Evolutionary conservation across 345 rosid species (phyloP).

Genomic region (Hibiscus tridactylites): DNA sequence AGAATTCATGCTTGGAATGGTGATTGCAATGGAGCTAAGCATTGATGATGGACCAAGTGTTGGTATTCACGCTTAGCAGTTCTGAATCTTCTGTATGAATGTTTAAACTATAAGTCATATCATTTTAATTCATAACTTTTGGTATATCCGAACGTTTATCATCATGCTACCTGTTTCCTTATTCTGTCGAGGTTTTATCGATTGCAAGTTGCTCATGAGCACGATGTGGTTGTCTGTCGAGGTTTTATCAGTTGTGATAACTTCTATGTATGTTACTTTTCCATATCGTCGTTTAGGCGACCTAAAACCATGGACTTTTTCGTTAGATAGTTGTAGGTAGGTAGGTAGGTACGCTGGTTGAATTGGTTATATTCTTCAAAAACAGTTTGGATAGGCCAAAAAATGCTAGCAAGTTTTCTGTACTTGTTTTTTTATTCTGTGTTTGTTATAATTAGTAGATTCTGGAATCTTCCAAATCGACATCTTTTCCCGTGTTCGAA

Average conservation of each 20-base stretch:
- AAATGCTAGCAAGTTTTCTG: not conserved
- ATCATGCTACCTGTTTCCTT: not conserved
- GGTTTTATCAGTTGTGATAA: not conserved
- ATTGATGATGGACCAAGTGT: not conserved
- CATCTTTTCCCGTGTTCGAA: not conserved
- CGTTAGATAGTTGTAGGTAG: not conserved
- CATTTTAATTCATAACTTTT: not conserved
- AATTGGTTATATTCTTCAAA: not conserved
- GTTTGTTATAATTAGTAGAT: not conserved
- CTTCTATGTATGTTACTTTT: not conserved
- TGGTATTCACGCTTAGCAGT: not conserved
- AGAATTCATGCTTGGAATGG: not conserved
- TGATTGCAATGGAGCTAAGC: not conserved
- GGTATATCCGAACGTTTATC: not conserved
- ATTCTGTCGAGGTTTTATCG: not conserved
- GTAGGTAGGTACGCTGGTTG: not conserved
- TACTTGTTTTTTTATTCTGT: not conserved
- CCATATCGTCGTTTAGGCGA: too few species aligned
- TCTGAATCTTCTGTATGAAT: not conserved
- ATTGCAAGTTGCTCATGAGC: too few species aligned
- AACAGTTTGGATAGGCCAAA: not conserved
- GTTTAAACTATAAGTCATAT: not conserved
- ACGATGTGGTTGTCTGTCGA: not conserved
- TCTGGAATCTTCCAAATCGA: not conserved
- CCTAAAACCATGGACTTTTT: not conserved